Evolutionary conservation across 176 grass and related monocot species (phyloP).

Genomic region (Triticum urartu): DNA sequence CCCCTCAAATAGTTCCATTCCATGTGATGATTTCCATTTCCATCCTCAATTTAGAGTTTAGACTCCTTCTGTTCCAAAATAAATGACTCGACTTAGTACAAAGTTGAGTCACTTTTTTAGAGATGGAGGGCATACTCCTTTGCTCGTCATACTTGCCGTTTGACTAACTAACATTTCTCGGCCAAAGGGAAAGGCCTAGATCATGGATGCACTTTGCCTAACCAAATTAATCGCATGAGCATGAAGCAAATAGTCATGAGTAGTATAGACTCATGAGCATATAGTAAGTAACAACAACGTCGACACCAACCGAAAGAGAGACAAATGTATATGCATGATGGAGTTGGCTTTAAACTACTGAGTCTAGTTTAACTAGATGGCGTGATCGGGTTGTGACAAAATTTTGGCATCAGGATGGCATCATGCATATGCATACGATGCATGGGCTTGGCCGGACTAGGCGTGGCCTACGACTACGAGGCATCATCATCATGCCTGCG

Average conservation of each 20-base stretch:
- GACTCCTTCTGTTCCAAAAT: too few relatives aligned
- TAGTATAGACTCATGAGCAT: too few relatives aligned
- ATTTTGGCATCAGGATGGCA: constrained; percentile 32
- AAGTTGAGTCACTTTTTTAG: too few relatives aligned
- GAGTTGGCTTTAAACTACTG: background rate
- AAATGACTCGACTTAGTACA: too few relatives aligned
- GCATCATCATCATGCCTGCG: constrained; percentile 20
- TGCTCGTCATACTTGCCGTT: background rate
- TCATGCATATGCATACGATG: background rate
- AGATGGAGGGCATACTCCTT: background rate
- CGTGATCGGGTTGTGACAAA: constrained; percentile 35
- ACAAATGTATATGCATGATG: background rate
- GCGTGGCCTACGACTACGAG: constrained; percentile 15
- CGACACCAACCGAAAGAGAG: background rate
- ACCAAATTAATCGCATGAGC: background rate
- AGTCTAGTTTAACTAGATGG: too few relatives aligned
- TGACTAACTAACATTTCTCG: background rate
- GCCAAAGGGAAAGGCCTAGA: background rate
- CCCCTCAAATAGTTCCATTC: background rate
- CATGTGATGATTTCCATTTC: constrained; percentile 31
- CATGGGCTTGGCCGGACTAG: background rate
- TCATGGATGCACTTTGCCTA: background rate
- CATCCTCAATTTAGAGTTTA: too few relatives aligned
- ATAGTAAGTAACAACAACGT: background rate
- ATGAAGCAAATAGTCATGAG: background rate